Conservation (phyloP, 1,284 basidiomycete species). For the Moniliophthora roreri region DNA sequence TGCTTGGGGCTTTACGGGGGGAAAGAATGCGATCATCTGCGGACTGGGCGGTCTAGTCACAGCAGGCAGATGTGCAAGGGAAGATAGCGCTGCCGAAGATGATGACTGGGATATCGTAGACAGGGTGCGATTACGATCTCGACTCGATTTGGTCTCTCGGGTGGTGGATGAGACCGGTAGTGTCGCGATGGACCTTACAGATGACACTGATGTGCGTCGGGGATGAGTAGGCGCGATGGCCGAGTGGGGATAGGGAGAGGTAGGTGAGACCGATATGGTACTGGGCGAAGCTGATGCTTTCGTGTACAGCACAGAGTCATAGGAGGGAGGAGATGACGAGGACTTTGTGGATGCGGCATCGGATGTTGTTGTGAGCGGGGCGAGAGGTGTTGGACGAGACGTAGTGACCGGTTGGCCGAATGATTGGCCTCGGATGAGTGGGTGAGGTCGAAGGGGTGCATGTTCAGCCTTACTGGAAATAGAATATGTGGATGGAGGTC, state of each 20-base stretch:
- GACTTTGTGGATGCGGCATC: constrained; percentile 19
- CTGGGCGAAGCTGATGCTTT: constrained; percentile 22
- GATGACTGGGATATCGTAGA: constrained; percentile 64
- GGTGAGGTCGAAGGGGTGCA: constrained; percentile 59
- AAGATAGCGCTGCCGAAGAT: constrained; percentile 64
- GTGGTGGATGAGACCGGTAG: constrained; percentile 45
- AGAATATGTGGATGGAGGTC: constrained; percentile 66
- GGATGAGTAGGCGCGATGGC: constrained; percentile 17
- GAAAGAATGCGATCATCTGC: constrained; percentile 39
- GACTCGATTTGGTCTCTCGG: constrained; percentile 31
- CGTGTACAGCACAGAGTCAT: constrained; percentile 19
- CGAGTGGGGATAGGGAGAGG: constrained; percentile 14
- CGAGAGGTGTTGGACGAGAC: constrained; percentile 54
- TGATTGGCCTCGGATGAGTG: constrained; percentile 72
- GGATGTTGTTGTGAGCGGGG: constrained; percentile 56
- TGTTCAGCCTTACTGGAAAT: constrained; percentile 29
- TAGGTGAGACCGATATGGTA: constrained; percentile 14
- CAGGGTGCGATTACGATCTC: constrained; percentile 62
- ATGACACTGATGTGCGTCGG: constrained; percentile 67
- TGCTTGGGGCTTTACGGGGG: constrained; percentile 19
- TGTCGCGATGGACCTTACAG: constrained; percentile 60
- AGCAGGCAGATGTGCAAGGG: constrained; percentile 56
- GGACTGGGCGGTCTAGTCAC: constrained; percentile 54
- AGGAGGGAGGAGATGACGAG: constrained; percentile 36
- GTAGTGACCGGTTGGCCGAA: constrained; percentile 41